Evolutionary conservation across 805 yeast genomes (phyloP), one percentile per base, ranked within the genome.

Genomic region (Suhomyces pyralidae): DNA sequence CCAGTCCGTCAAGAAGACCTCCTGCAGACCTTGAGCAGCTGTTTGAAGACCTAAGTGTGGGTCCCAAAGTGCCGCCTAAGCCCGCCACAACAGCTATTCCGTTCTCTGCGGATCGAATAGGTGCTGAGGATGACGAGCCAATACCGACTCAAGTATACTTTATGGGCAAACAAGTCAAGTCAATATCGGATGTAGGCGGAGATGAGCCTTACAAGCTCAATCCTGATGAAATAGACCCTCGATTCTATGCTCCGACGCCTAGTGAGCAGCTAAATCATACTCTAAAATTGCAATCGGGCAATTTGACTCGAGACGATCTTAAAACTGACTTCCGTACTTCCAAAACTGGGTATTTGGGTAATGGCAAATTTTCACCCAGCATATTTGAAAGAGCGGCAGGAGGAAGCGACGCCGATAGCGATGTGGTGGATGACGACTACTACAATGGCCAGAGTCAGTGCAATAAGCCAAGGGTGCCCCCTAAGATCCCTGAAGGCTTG

Each of bases 191-290:
- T 3, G 42, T 55, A 3, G 58, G 59, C 5, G 42, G 47, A 45
- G 52, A 55, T 20, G 53, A 58, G n/a, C 63, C 69, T 15, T 66
- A 64, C 34, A 90, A 79, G 46, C 91, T 92, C 64, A 94, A 92
- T 0, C 98, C 99, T 44, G 92, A 77, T 61, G 92, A 96, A 48
- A 92, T 79, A 54, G 88, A 79, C 51, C 84, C 86, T 65, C 92
- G 87, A 48, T 97, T 64, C 54, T 68, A 76, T 54, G 82, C 82
- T 0, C 83, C 83, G 3, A 71, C 80, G 0, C 82, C 83, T 2
- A 68, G 71, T 45, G 81, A 78, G 51, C 76, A 73, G 51, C 61
- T 73, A 10, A 58, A 61, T 45, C 32, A 54, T 26, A 59, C 57
- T 9, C 45, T 60, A 28, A 55, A 68, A 15, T 56, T 67, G 24